Conservation (phyloP, 2,329 filamentous ascomycete species). For the Fusarium odoratissimum region DNA sequence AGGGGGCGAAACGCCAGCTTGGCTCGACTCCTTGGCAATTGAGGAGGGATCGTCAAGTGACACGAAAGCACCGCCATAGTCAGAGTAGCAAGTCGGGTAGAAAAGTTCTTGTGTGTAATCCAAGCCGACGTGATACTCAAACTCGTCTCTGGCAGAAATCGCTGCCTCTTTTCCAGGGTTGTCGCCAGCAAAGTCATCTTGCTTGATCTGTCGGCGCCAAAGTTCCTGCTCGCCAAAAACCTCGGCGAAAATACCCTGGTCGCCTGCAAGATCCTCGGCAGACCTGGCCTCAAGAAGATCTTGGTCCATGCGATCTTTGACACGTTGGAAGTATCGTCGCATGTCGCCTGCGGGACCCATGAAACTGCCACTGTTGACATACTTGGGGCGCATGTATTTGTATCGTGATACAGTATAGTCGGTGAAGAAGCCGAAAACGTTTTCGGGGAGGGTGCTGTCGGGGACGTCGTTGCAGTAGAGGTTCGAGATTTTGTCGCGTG, state of each 20-base stretch:
- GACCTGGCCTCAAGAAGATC: conserved; percentile 27
- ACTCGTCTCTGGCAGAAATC: conserved; percentile 22
- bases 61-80: conserved; percentile 44
- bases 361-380: conserved; percentile 47
- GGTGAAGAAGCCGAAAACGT: conserved; percentile 41
- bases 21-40: conserved; percentile 30
- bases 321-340: conserved; percentile 42
- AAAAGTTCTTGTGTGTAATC: conserved; percentile 48
- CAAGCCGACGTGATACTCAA: conserved; percentile 46
- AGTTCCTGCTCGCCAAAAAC: conserved; percentile 47
- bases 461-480: conserved; percentile 42
- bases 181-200: conserved; percentile 17
- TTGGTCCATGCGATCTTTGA: conserved; percentile 43
- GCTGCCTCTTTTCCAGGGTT: conserved; percentile 32
- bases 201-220: conserved; percentile 34
- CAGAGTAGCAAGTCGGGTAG: conserved; percentile 46
- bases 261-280: conserved; percentile 38
- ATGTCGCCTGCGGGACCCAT: conserved; percentile 47
- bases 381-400: conserved; percentile 45
- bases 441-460: conserved; percentile 37
- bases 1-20: conserved; percentile 39
- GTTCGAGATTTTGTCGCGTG: conserved; percentile 39
- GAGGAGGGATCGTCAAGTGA: conserved; percentile 24
- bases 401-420: conserved; percentile 30
- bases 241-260: conserved; percentile 49